These are phyloP conservation scores for Hypoxylon sp. DNA, from an alignment of 2,329 filamentous ascomycete genomes.

Conservation along the genomic window DNA sequence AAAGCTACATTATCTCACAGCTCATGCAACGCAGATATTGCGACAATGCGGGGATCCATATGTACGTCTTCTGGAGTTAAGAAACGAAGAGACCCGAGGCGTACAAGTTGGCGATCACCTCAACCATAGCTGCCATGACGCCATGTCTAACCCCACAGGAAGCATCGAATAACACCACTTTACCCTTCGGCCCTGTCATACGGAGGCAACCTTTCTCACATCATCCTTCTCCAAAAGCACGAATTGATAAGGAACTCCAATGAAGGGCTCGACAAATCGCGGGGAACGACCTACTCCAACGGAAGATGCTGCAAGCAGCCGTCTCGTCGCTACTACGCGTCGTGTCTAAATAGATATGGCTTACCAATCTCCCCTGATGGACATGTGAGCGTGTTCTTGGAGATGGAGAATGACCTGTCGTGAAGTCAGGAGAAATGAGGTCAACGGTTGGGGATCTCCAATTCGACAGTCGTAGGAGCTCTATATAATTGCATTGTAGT, in stretches of 20 bases:
- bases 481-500: constrained; percentile 28
- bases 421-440: constrained; percentile 22
- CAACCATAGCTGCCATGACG: constrained; percentile 34
- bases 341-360: constrained; percentile 13
- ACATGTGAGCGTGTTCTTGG: constrained; percentile 7
- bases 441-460: constrained; percentile 26
- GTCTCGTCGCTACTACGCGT: constrained; percentile 2
- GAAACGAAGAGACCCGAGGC: constrained; percentile 15
- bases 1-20: constrained; percentile 2
- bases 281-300: constrained; percentile 31
- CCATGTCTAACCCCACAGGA: constrained; percentile 38
- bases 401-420: constrained; percentile 19
- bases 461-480: constrained; percentile 8
- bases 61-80: constrained; percentile 4
- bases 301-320: constrained; percentile 22
- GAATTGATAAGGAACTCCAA: constrained; percentile 41
- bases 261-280: constrained; percentile 21
- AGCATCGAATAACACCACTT: constrained; percentile 22
- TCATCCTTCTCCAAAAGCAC: constrained; percentile 41
- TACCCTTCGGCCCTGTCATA: constrained; percentile 11
- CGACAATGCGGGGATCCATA: constrained; percentile 21
- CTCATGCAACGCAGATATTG: constrained; percentile 17
- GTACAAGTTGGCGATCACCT: constrained; percentile 36
- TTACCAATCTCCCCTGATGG: constrained; percentile 34
- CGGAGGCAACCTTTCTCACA: constrained; percentile 18